Base-by-base conservation (phyloP, 2,329 filamentous ascomycete genomes). In the Davidsoniella virescens region DNA sequence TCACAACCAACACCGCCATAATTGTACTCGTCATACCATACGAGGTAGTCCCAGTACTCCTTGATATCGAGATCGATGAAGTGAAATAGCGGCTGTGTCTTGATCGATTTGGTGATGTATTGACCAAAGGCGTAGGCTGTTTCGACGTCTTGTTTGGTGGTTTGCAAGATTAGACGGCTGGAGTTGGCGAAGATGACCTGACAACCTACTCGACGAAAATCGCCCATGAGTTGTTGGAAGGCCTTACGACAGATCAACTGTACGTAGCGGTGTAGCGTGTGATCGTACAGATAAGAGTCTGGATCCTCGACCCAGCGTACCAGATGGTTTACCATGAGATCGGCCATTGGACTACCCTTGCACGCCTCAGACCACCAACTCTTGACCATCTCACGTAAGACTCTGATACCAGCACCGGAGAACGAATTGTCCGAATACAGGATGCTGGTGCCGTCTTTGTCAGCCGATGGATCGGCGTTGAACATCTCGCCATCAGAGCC, bases 11-110 rank as follows among this genome's bases (percentile, higher is more conserved):
- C 93, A 54, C 92, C 92, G 50, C 92, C 93, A 59, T 96, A 96
- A 69, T 99, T 98, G 71, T 90, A 95, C 65, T 95, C 87, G 58
- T 99, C 92, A 57, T 96, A 96, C 92, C 92, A 99, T 3, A 95
- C 80, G 0, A 99, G 78, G 59, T 95, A 96, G 63, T 99, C 92
- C 92, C 92, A 99, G 65, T 95, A 99, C 62, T 98, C 92, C 57
- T 90, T 94, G 64, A 99, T 92, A 58, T 95, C 86, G 2, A 99
- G 72, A 59, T 98, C 92, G 55, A 99, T 80, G 61, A 98, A 98
- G 64, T 95, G 86, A 67, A 99, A 99, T 0, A 95, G 74, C 0
- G 92, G 87, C 60, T 95, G 95, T 51, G 80, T 80, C 65, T 94
- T 90, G 67, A 99, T 95, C 0, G 88, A 94, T 68, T 95, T 95